These are phyloP conservation scores for Moringa oleifera DNA, from an alignment of 345 rosid genomes.

Conservation along the genomic window DNA sequence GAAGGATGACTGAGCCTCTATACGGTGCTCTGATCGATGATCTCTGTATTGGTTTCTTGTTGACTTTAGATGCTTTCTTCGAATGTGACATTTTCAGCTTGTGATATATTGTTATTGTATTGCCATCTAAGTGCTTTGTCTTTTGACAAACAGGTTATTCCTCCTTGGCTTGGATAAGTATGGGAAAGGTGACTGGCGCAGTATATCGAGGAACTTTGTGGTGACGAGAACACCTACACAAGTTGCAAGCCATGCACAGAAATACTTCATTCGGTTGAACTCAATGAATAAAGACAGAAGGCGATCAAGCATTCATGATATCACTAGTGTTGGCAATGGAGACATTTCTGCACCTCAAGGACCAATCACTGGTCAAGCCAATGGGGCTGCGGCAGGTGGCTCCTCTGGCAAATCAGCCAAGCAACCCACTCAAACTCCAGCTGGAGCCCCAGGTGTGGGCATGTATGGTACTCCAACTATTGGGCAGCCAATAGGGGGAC, in stretches of 20 bases:
- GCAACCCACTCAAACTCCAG: constrained; percentile 49
- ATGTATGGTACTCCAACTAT: constrained; percentile 63
- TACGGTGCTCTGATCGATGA: background rate
- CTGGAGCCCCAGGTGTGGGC: constrained; percentile 41
- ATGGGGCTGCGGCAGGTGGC: constrained; percentile 43
- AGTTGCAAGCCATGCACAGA: constrained; percentile 99
- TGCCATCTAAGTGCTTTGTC: constrained; percentile 5
- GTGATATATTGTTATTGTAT: background rate
- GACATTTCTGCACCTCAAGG: constrained; percentile 65
- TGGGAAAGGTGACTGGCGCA: constrained; percentile 98
- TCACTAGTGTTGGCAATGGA: constrained; percentile 75
- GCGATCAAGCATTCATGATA: constrained; percentile 93
- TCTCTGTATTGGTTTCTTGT: background rate
- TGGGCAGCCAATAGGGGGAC: constrained; percentile 82
- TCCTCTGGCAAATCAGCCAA: constrained; percentile 54
- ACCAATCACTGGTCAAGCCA: constrained; percentile 90
- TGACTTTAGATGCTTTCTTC: constrained; percentile 2
- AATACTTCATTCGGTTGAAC: constrained; percentile 86
- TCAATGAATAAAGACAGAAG: constrained; percentile 94
- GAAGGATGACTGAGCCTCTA: background rate
- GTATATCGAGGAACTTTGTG: constrained; percentile 92
- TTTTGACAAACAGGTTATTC: constrained; percentile 59
- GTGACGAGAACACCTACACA: constrained; percentile 96
- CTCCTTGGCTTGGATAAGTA: constrained; percentile 95
- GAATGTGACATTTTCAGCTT: background rate